Conservation (phyloP, 768 basidiomycete species). For the Heimioporus sp. region DNA sequence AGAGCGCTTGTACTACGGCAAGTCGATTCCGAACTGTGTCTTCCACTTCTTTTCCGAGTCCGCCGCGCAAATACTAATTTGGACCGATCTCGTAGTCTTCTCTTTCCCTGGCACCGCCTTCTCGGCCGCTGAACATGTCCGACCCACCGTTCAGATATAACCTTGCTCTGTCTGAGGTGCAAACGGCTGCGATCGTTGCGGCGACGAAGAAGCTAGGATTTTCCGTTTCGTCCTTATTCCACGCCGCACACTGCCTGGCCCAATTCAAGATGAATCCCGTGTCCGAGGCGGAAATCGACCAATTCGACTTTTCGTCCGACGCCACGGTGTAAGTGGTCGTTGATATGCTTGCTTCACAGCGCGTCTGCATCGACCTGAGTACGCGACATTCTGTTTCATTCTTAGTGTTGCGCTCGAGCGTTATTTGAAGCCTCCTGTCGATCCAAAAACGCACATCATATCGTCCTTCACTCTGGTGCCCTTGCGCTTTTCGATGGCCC, state of each 20-base stretch:
- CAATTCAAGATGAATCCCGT: constrained; percentile 20
- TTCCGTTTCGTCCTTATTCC: constrained; percentile 15
- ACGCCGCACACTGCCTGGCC: constrained; percentile 23
- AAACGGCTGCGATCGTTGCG: constrained; percentile 11
- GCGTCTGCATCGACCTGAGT: too few relatives aligned
- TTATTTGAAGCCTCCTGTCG: constrained; percentile 13
- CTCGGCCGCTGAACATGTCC: constrained; percentile 5
- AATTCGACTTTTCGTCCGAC: constrained; percentile 11
- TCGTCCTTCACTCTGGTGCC: constrained; percentile 14
- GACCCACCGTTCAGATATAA: constrained; percentile 5
- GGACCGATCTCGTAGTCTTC: neutral
- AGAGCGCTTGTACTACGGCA: constrained; percentile 7
- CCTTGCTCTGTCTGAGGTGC: neutral
- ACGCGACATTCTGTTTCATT: neutral
- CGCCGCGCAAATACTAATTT: neutral
- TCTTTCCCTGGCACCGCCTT: constrained; percentile 8
- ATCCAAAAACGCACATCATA: constrained; percentile 19
- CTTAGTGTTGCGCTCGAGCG: constrained; percentile 17
- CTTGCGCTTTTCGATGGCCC: constrained; percentile 16
- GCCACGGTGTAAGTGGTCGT: constrained; percentile 11
- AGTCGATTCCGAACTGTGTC: neutral
- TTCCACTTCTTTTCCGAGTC: too few relatives aligned
- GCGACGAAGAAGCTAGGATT: constrained; percentile 10
- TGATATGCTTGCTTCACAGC: too few relatives aligned
- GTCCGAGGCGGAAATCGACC: constrained; percentile 7